Base-by-base conservation (phyloP, 2,329 filamentous ascomycete species). In the Fusarium verticillioides region DNA sequence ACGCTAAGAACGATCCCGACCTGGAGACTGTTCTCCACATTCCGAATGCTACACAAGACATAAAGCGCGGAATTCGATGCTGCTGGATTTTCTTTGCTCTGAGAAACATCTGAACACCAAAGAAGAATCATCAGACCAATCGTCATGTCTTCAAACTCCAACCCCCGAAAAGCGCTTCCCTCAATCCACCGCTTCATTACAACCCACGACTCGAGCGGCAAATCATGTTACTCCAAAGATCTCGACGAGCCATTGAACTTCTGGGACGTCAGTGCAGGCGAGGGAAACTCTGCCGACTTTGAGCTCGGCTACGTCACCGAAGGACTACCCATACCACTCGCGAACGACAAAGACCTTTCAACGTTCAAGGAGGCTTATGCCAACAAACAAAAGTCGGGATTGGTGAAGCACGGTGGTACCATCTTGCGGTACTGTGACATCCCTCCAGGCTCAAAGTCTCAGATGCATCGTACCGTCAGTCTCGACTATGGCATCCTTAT, bases 381-480 rank as follows among this genome's bases (percentile, higher is more conserved):
- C 4, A 15, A 56, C 15, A 56, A 42, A 32, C 3, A 56, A 26
- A 56, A 30, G 7, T 56, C 52, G 4, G 52, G 52, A 9, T 2
- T 42, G 0, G 37, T 56, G 8, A 56, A 56, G 8, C 8, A 56
- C 9, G 66, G 63, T 19, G 66, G 66, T 7, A 58, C 40, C 5
- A 49, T 69, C 9, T 15, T 69, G 13, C 21, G 66, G 16, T 69
- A 62, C 10, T 54, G 54, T 26, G 63, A 70, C 7, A 50, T 60
- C 8, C 50, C 67, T 9, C 64, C 67, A 13, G 37, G 32, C 10
- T 23, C 44, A 26, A 42, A 26, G 18, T 63, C 67, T 0, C 59
- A 60, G 26, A 69, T 70, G 64, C 64, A 70, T 28, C 64, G 68
- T n/a, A 65, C 68, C 23, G 64, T 68, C 23, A 70, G 68, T 30